Evolutionary conservation across 2,329 filamentous ascomycete genomes (phyloP).

Genomic region (Scortechinia acanthostroma): DNA sequence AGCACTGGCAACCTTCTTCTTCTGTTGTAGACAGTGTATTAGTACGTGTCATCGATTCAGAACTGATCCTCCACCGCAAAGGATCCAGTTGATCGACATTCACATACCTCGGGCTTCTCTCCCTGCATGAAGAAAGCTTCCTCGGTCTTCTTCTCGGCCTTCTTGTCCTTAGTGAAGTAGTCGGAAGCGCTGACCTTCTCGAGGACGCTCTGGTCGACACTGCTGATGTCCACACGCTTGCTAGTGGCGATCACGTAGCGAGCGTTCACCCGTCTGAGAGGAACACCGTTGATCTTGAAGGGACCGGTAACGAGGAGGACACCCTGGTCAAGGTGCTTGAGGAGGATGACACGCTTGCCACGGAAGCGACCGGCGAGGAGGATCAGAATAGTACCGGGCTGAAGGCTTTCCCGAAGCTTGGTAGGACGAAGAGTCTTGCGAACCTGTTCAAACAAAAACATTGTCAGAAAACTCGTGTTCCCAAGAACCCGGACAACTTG

Average conservation of each 20-base stretch:
- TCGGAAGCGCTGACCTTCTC: constrained; percentile 67
- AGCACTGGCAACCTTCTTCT: constrained; percentile 90
- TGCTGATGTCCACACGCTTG: constrained; percentile 75
- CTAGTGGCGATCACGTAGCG: constrained; percentile 90
- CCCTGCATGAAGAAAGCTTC: constrained; percentile 99
- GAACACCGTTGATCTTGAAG: constrained; percentile 99
- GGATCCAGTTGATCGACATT: neutral
- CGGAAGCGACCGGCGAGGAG: constrained; percentile 99
- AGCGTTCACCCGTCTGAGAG: constrained; percentile 87
- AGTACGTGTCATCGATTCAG: neutral
- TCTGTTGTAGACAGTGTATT: constrained; percentile 44
- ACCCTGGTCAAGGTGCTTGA: constrained; percentile 95
- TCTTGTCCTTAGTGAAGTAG: constrained; percentile 97
- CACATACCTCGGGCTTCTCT: constrained; percentile 88
- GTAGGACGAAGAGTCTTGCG: constrained; percentile 89
- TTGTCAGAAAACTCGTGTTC: neutral
- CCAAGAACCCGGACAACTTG: no score
- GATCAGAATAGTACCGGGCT: constrained; percentile 94
- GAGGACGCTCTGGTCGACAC: constrained; percentile 86
- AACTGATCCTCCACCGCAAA: neutral
- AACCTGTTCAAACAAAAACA: constrained; percentile 47
- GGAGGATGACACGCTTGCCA: constrained; percentile 98
- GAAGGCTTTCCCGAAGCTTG: constrained; percentile 79
- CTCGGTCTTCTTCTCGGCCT: constrained; percentile 90
- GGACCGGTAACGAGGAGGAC: constrained; percentile 97